Evolutionary conservation across 1,139 yeast species (phyloP), one percentile per base, ranked within the genome.

Genomic region (Saccharomyces pastorianus): DNA sequence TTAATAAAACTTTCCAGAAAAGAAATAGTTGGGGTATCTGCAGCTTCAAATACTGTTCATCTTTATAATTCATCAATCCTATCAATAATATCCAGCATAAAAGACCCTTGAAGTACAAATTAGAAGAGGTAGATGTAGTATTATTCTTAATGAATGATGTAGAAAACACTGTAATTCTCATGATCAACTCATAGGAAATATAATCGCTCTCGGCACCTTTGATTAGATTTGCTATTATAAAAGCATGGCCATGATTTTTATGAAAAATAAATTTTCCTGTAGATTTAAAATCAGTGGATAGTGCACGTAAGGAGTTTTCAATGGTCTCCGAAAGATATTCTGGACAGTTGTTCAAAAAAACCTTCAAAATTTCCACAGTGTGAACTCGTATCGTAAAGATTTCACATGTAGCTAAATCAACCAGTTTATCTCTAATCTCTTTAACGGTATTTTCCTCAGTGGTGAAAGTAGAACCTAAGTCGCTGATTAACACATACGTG

Each of bases 1-100:
- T 85, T 53, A 90, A 73, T n/a, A 89, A 76, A 56, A 84, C 81
- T 64, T 88, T 88, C 96, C 96, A 90, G 58, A 89, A 80, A 5
- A 82, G 78, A 50, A 89, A 73, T 54, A 88, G 77, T 64, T 88
- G 96, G 0, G 93, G 80, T 3, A 89, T 77, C 65, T 88, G 88
- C 58, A 87, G 78, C 59, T 79, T 80, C 46, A 87, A 80, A 61
- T 84, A 85, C 14, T 79, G 76, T 11, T 80, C 78, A 49, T 86
- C 84, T 2, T 63, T 56, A 56, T 85, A 80, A 23, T 89, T 83
- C 69, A 91, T 85, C 47, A 90, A 72, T 0, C 97, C 95, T 52
- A 85, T 76, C 46, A 93, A 72, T 25, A 89, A 71, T 3, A 85
- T 77, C 98, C 98, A 91, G 59, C 87, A 73, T n/a, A 75, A 64